Percentiles rank a stretch among this genome's conserved stretches.
phyloP scores from a whole-genome alignment of 768 basidiomycete species.

The Russula brevipes region DNA sequence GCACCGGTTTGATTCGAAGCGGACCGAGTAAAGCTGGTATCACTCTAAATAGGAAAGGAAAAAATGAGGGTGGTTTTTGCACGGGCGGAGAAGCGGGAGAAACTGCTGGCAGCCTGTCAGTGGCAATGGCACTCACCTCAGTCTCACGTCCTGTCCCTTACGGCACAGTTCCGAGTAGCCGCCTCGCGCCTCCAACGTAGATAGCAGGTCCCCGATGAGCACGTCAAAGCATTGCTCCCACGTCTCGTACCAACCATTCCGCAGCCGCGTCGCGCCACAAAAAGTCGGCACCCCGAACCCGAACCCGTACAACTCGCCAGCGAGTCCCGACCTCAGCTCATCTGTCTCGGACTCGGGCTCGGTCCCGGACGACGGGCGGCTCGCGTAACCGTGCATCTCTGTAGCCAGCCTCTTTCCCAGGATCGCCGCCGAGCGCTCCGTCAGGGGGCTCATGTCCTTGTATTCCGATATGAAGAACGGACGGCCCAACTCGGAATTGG shows the following conservation, averaged over 20 bases:
- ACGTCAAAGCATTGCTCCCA: constrained; percentile 67
- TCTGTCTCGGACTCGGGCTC: too few relatives aligned
- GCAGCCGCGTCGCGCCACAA: constrained; percentile 65
- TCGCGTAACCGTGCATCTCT: constrained; percentile 57
- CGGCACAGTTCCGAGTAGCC: constrained; percentile 42
- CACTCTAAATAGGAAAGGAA: not conserved
- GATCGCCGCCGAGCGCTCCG: constrained; percentile 39
- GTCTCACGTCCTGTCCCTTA: constrained; percentile 48
- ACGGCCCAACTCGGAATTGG: constrained; percentile 27
- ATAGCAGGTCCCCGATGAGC: constrained; percentile 55
- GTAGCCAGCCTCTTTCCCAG: constrained; percentile 60
- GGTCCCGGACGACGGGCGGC: constrained; percentile 22
- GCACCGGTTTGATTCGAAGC: constrained; percentile 56
- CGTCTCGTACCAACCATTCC: constrained; percentile 66
- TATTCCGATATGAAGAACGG: constrained; percentile 75
- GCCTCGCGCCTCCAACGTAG: constrained; percentile 40
- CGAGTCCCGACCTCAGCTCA: too few relatives aligned
- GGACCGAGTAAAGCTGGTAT: constrained; percentile 62
- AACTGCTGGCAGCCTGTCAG: too few relatives aligned
- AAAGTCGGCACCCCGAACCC: constrained; percentile 73
- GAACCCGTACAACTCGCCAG: constrained; percentile 32
- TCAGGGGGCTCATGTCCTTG: constrained; percentile 51
- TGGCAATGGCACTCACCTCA: constrained; percentile 32
- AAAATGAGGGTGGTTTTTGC: too few relatives aligned
- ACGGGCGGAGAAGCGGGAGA: too few relatives aligned